Evolutionary conservation across 129 eudicot genomes (phyloP), one percentile per base, ranked within the genome.

Genomic region (Escallonia rubra): DNA sequence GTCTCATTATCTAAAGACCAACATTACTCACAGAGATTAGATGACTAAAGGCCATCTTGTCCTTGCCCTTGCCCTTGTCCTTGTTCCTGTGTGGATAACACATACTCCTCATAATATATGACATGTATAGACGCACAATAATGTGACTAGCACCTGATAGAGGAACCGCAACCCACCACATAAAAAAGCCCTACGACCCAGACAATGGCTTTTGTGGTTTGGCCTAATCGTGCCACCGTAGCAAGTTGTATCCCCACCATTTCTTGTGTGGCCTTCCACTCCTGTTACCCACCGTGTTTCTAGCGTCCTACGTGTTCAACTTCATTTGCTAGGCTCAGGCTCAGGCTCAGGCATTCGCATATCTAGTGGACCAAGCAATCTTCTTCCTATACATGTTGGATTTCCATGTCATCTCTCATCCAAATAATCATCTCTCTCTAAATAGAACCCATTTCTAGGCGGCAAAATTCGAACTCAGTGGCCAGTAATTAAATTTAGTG

Each of bases 31-130:
- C n/a, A n/a, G n/a, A n/a, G 63, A 59, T 34, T 13, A 59, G 63
- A 59, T 59, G 10, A 13, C 45, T 34, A 38, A 7, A 7, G 34
- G 15, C 7, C n/a, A 34, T 59, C 12, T 6, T 7, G 41, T 44
- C 14, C 11, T 3, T 39, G 63, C 23, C 14, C 11, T 3, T 39
- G 63, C 23, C 63, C 45, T 59, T 34, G 38, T 15, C 14, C 2
- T 10, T 39, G 43, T 44, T 59, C 63, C 63, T 59, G 63, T 38
- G 63, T 59, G 63, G 63, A 40, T 59, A 59, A 39, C 45, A 43
- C 34, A 23, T 23, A 23, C 1, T 23, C 34, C 34, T n/a, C 34
- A 23, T 23, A 23, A 23, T 23, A 23, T 23, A 23, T 23, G 34
- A 23, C 34, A 1, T 23, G 34, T 23, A 23, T 23, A 23, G 34